phyloP scores from a whole-genome alignment of 495 filamentous ascomycete genomes.

The Hamigera avellanea region DNA sequence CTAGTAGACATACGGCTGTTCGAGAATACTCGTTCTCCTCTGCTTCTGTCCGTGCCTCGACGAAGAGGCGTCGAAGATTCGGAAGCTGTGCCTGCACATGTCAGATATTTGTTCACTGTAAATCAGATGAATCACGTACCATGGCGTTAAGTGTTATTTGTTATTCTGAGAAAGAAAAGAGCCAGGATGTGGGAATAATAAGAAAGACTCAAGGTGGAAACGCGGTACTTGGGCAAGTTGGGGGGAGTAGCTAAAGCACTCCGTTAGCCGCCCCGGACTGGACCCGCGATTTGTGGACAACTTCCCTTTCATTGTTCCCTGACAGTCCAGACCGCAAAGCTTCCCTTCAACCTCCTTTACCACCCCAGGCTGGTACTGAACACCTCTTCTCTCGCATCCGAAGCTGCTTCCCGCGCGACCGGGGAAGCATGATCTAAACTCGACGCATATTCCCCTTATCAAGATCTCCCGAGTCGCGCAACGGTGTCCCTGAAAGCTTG shows the following conservation, averaged over 20 bases:
- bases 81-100: constrained; percentile 68
- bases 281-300: constrained; percentile 32
- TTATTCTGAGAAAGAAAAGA: too few relatives aligned
- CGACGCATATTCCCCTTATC: constrained; percentile 1
- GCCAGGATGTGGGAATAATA: too few relatives aligned
- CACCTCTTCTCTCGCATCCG: constrained; percentile 12
- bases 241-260: too few relatives aligned
- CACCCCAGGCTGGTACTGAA: neutral
- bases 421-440: neutral
- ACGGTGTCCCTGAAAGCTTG: constrained; percentile 19
- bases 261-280: constrained; percentile 8
- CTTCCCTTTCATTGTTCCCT: too few relatives aligned
- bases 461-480: constrained; percentile 12
- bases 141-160: too few relatives aligned
- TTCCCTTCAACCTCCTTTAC: neutral
- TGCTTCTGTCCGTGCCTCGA: constrained; percentile 83
- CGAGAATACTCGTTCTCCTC: constrained; percentile 93
- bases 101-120: too few relatives aligned
- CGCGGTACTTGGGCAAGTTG: too few relatives aligned
- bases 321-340: constrained; percentile 16
- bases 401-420: neutral
- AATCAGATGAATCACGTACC: too few relatives aligned
- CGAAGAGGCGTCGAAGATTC: constrained; percentile 91
- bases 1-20: constrained; percentile 53
- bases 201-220: too few relatives aligned